Evolutionary conservation across 73 alveolate genomes (phyloP).

Genomic region (Paraurostyla sp.): DNA sequence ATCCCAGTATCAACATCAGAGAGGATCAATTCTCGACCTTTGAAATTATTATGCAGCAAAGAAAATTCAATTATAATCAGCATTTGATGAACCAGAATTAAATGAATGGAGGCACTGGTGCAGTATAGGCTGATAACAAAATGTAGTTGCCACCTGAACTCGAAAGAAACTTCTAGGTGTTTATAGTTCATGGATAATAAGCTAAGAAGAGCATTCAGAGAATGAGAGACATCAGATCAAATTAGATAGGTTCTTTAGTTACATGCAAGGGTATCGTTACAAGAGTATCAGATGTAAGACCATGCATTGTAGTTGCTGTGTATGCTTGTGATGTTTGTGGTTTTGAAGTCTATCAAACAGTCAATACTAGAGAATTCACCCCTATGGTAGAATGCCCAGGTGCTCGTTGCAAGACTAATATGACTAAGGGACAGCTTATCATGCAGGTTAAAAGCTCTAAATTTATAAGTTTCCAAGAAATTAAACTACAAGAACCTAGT

Average conservation of each 20-base stretch:
- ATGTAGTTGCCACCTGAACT: constrained; percentile 83
- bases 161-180: constrained; percentile 20
- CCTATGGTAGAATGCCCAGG: constrained; percentile 94
- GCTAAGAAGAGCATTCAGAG: constrained; percentile 79
- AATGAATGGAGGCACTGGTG: constrained; percentile 56
- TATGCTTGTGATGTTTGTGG: constrained; percentile 98
- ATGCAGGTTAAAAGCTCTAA: constrained; percentile 89
- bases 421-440: constrained; percentile 89
- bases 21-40: constrained; percentile 74
- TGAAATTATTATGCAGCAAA: constrained; percentile 77
- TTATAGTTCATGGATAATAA: constrained; percentile 62
- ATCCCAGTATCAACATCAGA: constrained; percentile 33
- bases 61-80: constrained; percentile 76
- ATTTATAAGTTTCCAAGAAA: constrained; percentile 91
- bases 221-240: constrained; percentile 88
- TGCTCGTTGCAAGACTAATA: constrained; percentile 85
- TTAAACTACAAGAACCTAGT: constrained; percentile 91
- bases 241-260: constrained; percentile 87
- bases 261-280: constrained; percentile 95
- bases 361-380: constrained; percentile 84
- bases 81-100: constrained; percentile 15
- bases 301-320: constrained; percentile 92
- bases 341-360: constrained; percentile 88
- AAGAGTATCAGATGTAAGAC: constrained; percentile 95
- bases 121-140: constrained; percentile 35